phyloP scores from a whole-genome alignment of 2,329 filamentous ascomycete species.

The Sphaerulina vaccinii region DNA sequence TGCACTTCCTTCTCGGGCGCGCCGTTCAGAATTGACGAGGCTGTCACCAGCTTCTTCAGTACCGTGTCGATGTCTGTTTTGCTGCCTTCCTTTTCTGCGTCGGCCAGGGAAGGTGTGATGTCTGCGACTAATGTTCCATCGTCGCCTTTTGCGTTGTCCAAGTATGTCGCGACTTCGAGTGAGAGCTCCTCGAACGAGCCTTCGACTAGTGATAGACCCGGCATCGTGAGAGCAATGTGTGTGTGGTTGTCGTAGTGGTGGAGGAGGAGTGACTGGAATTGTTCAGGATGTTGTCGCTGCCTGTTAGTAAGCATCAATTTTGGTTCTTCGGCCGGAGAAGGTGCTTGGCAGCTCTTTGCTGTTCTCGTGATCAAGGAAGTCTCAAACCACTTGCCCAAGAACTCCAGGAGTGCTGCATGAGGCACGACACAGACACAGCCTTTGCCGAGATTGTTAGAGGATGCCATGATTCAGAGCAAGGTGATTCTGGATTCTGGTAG shows the following conservation, averaged over 20 bases:
- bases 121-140: slow-evolving; percentile 60
- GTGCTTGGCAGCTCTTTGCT: no score
- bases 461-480: no score
- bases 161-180: slow-evolving; percentile 90
- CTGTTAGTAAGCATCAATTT: background rate
- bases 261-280: background rate
- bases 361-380: no score
- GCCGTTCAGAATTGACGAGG: slow-evolving; percentile 72
- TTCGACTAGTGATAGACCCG: slow-evolving; percentile 70
- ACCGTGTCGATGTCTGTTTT: slow-evolving; percentile 75
- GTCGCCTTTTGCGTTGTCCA: slow-evolving; percentile 72
- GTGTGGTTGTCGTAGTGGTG: background rate
- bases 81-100: slow-evolving; percentile 52
- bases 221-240: slow-evolving; percentile 50
- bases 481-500: no score
- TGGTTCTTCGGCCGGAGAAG: no score
- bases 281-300: background rate
- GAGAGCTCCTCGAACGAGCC: slow-evolving; percentile 90
- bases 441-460: no score
- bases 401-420: no score
- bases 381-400: no score
- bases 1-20: slow-evolving; percentile 96
- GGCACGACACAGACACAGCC: no score
- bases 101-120: slow-evolving; percentile 65
- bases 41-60: slow-evolving; percentile 83